Conservation (phyloP, 1,284 basidiomycete species). For the Austroboletus niveus region DNA sequence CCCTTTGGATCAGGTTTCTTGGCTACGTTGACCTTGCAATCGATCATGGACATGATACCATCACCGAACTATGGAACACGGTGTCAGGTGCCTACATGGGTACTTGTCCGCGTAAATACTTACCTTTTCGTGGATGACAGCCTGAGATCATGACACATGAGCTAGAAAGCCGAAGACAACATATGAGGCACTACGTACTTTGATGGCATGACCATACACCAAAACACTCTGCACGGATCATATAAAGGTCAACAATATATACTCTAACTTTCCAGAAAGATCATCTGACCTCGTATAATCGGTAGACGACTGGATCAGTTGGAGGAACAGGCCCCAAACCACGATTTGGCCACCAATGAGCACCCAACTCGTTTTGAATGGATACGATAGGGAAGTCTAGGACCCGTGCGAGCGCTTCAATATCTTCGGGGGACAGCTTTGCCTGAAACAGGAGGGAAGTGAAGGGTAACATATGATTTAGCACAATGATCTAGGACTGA, state of each 20-base stretch:
- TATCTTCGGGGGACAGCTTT: slow-evolving; percentile 61
- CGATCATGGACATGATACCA: slow-evolving; percentile 91
- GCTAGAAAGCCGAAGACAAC: neutral
- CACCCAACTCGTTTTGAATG: slow-evolving; percentile 53
- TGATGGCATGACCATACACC: slow-evolving; percentile 81
- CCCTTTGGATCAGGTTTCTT: slow-evolving; percentile 80
- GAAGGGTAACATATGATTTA: neutral
- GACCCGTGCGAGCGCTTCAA: slow-evolving; percentile 50
- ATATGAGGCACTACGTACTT: slow-evolving; percentile 40
- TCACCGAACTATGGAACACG: slow-evolving; percentile 67
- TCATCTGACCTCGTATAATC: slow-evolving; percentile 71
- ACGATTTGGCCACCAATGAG: slow-evolving; percentile 72
- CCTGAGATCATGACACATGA: slow-evolving; percentile 38
- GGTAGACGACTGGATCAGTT: slow-evolving; percentile 81
- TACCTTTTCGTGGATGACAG: slow-evolving; percentile 86
- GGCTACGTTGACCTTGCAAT: slow-evolving; percentile 72
- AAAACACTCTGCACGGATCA: slow-evolving; percentile 53
- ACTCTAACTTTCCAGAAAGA: neutral
- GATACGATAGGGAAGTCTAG: slow-evolving; percentile 46
- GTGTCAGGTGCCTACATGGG: neutral
- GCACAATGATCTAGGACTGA: slow-evolving; percentile 1
- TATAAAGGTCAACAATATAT: neutral
- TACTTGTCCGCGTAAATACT: slow-evolving; percentile 31
- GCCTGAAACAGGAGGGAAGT: slow-evolving; percentile 44
- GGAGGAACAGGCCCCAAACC: slow-evolving; percentile 63